A percentile compares a stretch with the other conserved stretches of the same genome.
Conservation (phyloP, 2,329 filamentous ascomycete species). For the Raffaelea deltoideospora region DNA sequence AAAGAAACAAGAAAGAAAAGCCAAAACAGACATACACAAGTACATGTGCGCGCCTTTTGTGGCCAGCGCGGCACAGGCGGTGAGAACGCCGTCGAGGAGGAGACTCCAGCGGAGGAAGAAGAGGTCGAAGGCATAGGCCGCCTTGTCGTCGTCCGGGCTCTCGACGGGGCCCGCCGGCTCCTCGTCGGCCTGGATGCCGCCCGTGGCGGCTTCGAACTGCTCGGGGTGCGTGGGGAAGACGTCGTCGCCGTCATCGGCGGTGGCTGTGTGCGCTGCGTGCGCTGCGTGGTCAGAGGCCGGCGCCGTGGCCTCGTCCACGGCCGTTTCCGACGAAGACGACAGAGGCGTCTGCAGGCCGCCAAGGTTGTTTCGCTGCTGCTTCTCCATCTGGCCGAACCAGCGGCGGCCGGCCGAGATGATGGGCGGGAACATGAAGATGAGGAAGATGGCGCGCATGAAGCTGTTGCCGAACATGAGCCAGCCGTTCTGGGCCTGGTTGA, state of each 20-base stretch:
- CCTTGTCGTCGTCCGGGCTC: constrained; percentile 19
- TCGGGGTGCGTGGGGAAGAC: constrained; percentile 21
- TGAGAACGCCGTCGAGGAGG: constrained; percentile 48
- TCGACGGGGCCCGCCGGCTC: constrained; percentile 23
- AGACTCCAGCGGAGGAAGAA: constrained; percentile 52
- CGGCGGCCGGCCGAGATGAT: constrained; percentile 25
- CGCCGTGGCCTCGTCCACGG: constrained; percentile 1
- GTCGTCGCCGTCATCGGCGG: neutral
- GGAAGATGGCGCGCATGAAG: constrained; percentile 36
- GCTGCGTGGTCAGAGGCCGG: neutral
- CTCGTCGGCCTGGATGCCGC: constrained; percentile 24
- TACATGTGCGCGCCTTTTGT: constrained; percentile 54
- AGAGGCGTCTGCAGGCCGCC: constrained; percentile 12
- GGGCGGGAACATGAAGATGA: constrained; percentile 37
- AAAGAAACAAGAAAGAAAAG: no score
- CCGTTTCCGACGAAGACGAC: neutral
- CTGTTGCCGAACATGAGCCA: constrained; percentile 41
- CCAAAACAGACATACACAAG: constrained; percentile 36
- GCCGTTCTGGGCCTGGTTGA: constrained; percentile 39
- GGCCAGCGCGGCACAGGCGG: constrained; percentile 46
- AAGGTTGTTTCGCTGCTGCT: constrained; percentile 22
- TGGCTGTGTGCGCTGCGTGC: neutral
- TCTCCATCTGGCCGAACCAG: constrained; percentile 10
- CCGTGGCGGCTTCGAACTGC: constrained; percentile 24
- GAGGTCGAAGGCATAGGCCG: constrained; percentile 47